Base-by-base conservation (phyloP, 2,329 filamentous ascomycete genomes). In the Sarocladium oryzae region DNA sequence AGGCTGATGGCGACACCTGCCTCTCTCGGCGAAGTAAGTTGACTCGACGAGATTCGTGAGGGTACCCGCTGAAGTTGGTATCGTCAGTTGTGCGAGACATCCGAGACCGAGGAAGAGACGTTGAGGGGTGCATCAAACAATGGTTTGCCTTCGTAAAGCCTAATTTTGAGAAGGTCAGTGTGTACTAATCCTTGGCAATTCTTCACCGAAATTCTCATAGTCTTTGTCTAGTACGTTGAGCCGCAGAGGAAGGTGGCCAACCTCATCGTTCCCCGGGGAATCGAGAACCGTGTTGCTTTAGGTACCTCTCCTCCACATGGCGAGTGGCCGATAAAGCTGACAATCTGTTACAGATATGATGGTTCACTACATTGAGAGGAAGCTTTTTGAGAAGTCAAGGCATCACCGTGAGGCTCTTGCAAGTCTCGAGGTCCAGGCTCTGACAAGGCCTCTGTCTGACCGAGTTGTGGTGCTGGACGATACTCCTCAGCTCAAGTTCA, bases 131-230 rank as follows among this genome's bases (percentile, higher is more conserved):
- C 62, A 91, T 99, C 66, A 97, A 97, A 69, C 93, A 99, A 67
- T 99, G 93, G 93, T 96, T 97, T 66, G 74, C 73, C 10, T 99
- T 88, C 64, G 93, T 99, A 38, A 99, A 99, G 69, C 93, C 93
- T 2, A 97, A 97, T 63, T 97, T 95, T 61, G 87, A 92, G 66
- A 89, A 86, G 69, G 78, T 77, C 62, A 51, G 61, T 37, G 9
- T 4, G n/a, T n/a, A n/a, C n/a, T n/a, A n/a, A n/a, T n/a, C n/a
- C n/a, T n/a, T n/a, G n/a, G n/a, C 28, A 30, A 30, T 30, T 7
- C 28, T 30, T n/a, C n/a, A n/a, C n/a, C 28, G 28, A 30, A 13
- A 30, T 30, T 30, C 28, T 30, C 28, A 30, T 13, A 7, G 7
- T 13, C 7, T 30, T 30, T 30, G 13, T 30, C 28, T 13, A 82